Evolutionary conservation across 805 yeast genomes (phyloP).

Genomic region (Pichia manshurica): DNA sequence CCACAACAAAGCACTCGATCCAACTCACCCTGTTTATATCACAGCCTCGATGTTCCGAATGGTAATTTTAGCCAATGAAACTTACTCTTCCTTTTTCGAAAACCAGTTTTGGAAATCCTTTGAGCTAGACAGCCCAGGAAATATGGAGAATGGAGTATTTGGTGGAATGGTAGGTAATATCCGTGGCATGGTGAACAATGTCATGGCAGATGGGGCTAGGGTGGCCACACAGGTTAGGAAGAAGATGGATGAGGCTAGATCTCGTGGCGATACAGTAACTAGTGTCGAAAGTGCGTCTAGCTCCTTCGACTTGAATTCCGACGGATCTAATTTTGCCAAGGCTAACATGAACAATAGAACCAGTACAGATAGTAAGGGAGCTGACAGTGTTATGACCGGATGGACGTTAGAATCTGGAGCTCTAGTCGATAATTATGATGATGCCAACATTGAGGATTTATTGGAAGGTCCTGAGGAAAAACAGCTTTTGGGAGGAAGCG

Average conservation of each 20-base stretch:
- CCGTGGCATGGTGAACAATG: conserved; percentile 84
- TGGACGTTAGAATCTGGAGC: conserved; percentile 12
- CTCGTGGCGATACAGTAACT: conserved; percentile 9
- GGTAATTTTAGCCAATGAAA: conserved; percentile 92
- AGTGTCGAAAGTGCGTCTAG: conserved; percentile 11
- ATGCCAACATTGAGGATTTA: conserved; percentile 10
- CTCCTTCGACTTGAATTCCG: not conserved
- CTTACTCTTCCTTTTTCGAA: conserved; percentile 80
- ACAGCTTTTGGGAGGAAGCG: not conserved
- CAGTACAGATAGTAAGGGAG: conserved; percentile 13
- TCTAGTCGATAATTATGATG: conserved; percentile 6
- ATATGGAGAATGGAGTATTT: conserved; percentile 34
- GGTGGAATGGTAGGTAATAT: conserved; percentile 46
- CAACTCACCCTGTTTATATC: conserved; percentile 65
- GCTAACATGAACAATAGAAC: not conserved
- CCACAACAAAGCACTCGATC: conserved; percentile 80
- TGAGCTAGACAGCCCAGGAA: conserved; percentile 45
- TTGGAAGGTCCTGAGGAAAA: conserved; percentile 1
- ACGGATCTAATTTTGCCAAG: not conserved
- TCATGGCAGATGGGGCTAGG: conserved; percentile 86
- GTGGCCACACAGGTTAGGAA: conserved; percentile 87
- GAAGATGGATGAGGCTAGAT: conserved; percentile 71
- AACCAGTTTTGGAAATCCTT: conserved; percentile 61
- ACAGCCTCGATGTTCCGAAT: conserved; percentile 86
- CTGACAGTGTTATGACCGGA: conserved; percentile 14